phyloP scores from a whole-genome alignment of 208 protist genomes.

The Acanthamoeba castellanii region DNA sequence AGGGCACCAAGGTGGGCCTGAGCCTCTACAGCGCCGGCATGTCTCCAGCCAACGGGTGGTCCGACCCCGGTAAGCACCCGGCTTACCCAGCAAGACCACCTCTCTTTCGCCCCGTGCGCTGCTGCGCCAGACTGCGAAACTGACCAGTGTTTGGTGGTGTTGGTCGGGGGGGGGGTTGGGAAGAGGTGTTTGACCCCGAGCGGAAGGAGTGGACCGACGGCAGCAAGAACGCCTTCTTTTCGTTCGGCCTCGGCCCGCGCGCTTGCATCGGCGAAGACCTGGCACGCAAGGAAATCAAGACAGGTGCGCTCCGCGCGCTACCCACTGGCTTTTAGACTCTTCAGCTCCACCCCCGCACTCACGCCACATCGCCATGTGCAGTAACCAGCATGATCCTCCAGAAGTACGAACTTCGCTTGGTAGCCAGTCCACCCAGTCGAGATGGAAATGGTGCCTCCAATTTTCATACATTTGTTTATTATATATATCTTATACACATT shows the following conservation, averaged over 20 bases:
- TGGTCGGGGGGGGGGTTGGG: too few species aligned
- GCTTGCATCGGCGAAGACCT: conserved; percentile 61
- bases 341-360: neutral
- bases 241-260: conserved; percentile 21
- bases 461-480: neutral
- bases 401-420: conserved; percentile 39
- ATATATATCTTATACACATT: too few species aligned
- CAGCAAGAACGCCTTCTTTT: neutral
- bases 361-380: neutral
- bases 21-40: conserved; percentile 6
- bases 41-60: neutral
- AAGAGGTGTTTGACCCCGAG: neutral
- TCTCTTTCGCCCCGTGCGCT: neutral
- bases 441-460: conserved; percentile 41
- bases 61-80: neutral
- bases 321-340: neutral
- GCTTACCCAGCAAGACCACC: neutral
- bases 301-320: neutral
- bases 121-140: neutral
- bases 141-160: neutral
- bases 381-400: conserved; percentile 25
- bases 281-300: conserved; percentile 62
- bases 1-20: conserved; percentile 16
- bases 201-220: neutral
- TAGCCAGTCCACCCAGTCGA: neutral